Evolutionary conservation across 768 basidiomycete genomes (phyloP).

Genomic region (Obba rivulosa): DNA sequence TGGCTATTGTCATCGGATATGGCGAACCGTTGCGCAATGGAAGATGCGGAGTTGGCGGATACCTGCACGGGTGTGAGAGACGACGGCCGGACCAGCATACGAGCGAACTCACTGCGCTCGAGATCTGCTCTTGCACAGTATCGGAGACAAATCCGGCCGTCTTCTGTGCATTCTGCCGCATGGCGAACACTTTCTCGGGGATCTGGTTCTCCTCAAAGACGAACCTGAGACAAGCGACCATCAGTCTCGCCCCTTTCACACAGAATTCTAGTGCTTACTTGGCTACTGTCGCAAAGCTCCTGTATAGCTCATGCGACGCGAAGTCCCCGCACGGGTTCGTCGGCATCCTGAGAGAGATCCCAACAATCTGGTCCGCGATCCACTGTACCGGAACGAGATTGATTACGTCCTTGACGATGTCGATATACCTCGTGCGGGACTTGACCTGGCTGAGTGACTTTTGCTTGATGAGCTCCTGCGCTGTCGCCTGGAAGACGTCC

Average conservation of each 20-base stretch:
- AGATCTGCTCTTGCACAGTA: constrained; percentile 20
- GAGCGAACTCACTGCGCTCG: neutral
- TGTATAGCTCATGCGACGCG: constrained; percentile 43
- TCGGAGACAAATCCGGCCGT: constrained; percentile 27
- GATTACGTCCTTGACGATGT: constrained; percentile 45
- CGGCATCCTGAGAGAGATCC: constrained; percentile 42
- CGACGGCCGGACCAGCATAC: neutral
- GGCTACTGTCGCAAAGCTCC: constrained; percentile 33
- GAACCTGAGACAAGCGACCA: no score
- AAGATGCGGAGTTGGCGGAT: no score
- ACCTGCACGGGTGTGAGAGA: no score
- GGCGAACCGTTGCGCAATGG: no score
- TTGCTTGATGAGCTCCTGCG: constrained; percentile 16
- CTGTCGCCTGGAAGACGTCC: constrained; percentile 22
- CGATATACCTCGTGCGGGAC: constrained; percentile 31
- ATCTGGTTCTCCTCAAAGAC: constrained; percentile 27
- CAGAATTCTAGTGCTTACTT: constrained; percentile 1
- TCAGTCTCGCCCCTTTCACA: neutral
- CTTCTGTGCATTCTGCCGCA: constrained; percentile 24
- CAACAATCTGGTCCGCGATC: constrained; percentile 35
- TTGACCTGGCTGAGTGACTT: constrained; percentile 10
- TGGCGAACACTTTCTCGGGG: constrained; percentile 30
- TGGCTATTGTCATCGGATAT: constrained; percentile 28
- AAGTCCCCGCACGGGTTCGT: constrained; percentile 37
- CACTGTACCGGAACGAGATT: constrained; percentile 39